Base-by-base conservation (phyloP, 2,329 filamentous ascomycete species). In the Zymoseptoria passerinii region DNA sequence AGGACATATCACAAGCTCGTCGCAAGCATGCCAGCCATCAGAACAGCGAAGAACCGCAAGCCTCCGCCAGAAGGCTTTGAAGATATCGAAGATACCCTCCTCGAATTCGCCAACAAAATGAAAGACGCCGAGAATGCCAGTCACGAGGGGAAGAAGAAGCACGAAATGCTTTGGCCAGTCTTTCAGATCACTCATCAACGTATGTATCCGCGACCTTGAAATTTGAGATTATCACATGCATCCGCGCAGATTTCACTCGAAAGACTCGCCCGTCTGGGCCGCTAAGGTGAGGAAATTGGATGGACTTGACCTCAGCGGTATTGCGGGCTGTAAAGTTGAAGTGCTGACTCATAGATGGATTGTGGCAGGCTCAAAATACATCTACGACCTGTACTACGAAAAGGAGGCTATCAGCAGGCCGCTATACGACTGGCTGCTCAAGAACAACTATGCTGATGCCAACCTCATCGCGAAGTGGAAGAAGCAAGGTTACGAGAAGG, bases 391-490 rank as follows among this genome's bases (percentile, higher is more conserved):
- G 52, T 97, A 96, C 78, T 99, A 97, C 76, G 88, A 95, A 74
- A 96, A 96, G 77, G 90, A 96, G 76, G 92, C 92, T 54, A 97
- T 99, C 73, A 89, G 84, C 75, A 92, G 89, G 76, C 80, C 87
- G 75, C 80, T 99, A 19, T 99, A 99, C 75, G 94, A 97, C 67
- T 99, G 90, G 87, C 78, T 97, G 64, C 78, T 99, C 60, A 99
- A 99, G 82, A 96, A 99, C 72, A 86, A 87, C 53, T 97, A 99
- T 73, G 94, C 92, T 4, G 94, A 99, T 75, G 85, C 89, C 51
- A 94, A 92, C 78, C 78, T 99, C 71, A 97, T 99, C 71, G 94
- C 94, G 13, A 99, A 99, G 78, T 99, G 94, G 94, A 99, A 99
- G 84, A 99, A 99, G 79, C 89, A 95, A 70, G 94, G 94, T 16